phyloP scores from a whole-genome alignment of 2,329 filamentous ascomycete species.

The Penicillium sp. region DNA sequence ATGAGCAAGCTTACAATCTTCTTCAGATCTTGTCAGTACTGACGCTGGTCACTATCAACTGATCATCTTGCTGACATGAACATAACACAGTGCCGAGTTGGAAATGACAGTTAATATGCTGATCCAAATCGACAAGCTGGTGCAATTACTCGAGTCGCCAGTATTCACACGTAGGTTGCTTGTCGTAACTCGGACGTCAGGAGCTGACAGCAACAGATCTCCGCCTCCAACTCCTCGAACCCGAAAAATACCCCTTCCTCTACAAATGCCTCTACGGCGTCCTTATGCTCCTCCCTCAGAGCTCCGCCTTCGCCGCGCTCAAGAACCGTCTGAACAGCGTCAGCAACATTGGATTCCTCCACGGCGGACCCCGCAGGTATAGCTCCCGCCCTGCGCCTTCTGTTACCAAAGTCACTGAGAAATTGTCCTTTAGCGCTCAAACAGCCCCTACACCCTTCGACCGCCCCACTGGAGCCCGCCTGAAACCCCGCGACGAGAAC shows the following conservation, averaged over 20 bases:
- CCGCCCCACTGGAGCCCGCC: constrained; percentile 61
- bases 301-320: constrained; percentile 89
- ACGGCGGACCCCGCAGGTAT: constrained; percentile 75
- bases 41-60: background rate
- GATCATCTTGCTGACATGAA: constrained; percentile 24
- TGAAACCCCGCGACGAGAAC: constrained; percentile 77
- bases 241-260: constrained; percentile 87
- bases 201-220: constrained; percentile 59
- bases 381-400: constrained; percentile 27
- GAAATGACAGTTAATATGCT: constrained; percentile 99
- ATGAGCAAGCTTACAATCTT: constrained; percentile 95
- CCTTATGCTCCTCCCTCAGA: constrained; percentile 97
- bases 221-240: constrained; percentile 88
- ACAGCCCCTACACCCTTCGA: constrained; percentile 58
- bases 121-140: constrained; percentile 97
- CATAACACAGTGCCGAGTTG: constrained; percentile 71
- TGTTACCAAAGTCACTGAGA: constrained; percentile 2
- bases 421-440: constrained; percentile 14
- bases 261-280: constrained; percentile 98
- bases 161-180: constrained; percentile 81
- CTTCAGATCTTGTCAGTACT: constrained; percentile 80
- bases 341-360: constrained; percentile 91
- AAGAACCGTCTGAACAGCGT: constrained; percentile 97
- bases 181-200: background rate
- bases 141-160: constrained; percentile 92